These are phyloP conservation scores for Boletus putidus DNA, from an alignment of 1,284 basidiomycete species.

Conservation along the genomic window DNA sequence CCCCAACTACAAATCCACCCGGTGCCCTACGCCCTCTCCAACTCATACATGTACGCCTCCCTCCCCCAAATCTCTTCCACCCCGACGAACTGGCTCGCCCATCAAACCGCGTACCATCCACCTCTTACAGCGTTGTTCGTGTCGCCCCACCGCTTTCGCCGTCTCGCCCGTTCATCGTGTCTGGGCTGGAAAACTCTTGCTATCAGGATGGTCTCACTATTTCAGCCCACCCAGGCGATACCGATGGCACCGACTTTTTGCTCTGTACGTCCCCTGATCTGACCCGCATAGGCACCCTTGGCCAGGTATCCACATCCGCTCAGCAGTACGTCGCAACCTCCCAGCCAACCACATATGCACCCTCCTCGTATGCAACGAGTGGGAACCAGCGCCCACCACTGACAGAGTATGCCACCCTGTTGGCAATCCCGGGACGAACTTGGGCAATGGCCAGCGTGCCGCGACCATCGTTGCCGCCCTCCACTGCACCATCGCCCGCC, in stretches of 20 bases:
- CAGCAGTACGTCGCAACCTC: slow-evolving; percentile 44
- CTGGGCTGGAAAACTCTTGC: slow-evolving; percentile 55
- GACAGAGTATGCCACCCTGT: slow-evolving; percentile 72
- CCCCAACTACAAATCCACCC: slow-evolving; percentile 34
- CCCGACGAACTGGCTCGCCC: slow-evolving; percentile 65
- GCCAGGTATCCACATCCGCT: slow-evolving; percentile 52
- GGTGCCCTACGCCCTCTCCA: slow-evolving; percentile 51
- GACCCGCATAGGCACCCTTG: slow-evolving; percentile 62
- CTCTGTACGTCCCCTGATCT: slow-evolving; percentile 78
- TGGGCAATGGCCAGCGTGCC: slow-evolving; percentile 76
- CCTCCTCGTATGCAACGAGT: slow-evolving; percentile 43
- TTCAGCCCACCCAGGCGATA: slow-evolving; percentile 68
- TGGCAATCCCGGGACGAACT: slow-evolving; percentile 77
- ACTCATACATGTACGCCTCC: slow-evolving; percentile 75
- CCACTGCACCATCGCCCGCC: slow-evolving; percentile 48
- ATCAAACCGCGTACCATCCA: slow-evolving; percentile 43
- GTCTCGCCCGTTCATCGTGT: slow-evolving; percentile 56
- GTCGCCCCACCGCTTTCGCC: slow-evolving; percentile 43
- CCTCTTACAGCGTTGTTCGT: slow-evolving; percentile 49
- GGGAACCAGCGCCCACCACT: slow-evolving; percentile 59
- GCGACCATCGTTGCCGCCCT: slow-evolving; percentile 36
- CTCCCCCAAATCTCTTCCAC: slow-evolving; percentile 73
- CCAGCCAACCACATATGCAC: slow-evolving; percentile 37
- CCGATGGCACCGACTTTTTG: slow-evolving; percentile 72
- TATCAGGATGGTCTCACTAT: slow-evolving; percentile 66